These are phyloP conservation scores for Chlorociboria aeruginascens DNA, from an alignment of 495 filamentous ascomycete genomes.

Conservation along the genomic window DNA sequence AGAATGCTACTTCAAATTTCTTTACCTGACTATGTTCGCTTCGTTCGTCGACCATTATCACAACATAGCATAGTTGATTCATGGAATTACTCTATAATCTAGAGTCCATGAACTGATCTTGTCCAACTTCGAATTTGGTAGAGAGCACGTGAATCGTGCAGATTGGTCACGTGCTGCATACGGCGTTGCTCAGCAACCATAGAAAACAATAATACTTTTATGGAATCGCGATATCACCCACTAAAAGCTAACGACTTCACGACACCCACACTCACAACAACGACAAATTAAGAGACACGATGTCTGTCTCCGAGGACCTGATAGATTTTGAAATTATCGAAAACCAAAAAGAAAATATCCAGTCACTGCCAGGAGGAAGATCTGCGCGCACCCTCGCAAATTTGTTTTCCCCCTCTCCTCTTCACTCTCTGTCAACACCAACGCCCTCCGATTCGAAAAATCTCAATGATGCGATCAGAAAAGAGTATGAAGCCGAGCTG, in stretches of 20 bases:
- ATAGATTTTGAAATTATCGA: slow-evolving; percentile 96
- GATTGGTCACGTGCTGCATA: background rate
- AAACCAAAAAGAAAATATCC: slow-evolving; percentile 93
- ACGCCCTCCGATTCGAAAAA: slow-evolving; percentile 58
- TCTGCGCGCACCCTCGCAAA: slow-evolving; percentile 83
- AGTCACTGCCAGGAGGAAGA: slow-evolving; percentile 79
- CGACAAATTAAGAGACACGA: slow-evolving; percentile 19
- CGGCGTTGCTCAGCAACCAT: background rate
- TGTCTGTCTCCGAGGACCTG: slow-evolving; percentile 36
- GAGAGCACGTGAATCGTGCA: background rate
- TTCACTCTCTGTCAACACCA: slow-evolving; percentile 43
- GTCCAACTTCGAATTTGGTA: no score
- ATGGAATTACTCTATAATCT: no score
- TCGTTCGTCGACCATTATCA: no score
- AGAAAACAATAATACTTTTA: background rate
- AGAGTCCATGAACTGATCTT: no score
- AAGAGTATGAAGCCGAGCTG: slow-evolving; percentile 80
- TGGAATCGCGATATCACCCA: background rate
- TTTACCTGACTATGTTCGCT: no score
- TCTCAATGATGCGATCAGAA: slow-evolving; percentile 62
- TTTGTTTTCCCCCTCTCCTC: slow-evolving; percentile 48
- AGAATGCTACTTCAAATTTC: no score
- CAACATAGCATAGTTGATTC: no score
- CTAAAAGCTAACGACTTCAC: background rate
- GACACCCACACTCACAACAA: background rate